These are phyloP conservation scores for Pyrenophora tritici-repentis DNA, from an alignment of 2,329 filamentous ascomycete species.

Conservation along the genomic window DNA sequence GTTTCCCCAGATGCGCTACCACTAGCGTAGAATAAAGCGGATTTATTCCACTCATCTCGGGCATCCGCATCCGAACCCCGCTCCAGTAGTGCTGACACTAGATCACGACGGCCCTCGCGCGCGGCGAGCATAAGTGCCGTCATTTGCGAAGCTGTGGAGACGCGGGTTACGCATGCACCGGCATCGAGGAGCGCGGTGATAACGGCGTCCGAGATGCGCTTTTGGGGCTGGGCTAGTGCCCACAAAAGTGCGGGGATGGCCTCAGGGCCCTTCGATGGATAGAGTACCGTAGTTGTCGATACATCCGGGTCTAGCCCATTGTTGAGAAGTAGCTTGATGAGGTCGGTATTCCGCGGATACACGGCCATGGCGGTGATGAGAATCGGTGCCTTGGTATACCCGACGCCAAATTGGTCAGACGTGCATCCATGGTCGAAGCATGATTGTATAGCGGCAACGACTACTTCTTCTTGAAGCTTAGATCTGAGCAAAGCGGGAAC, in stretches of 20 bases:
- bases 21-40: constrained; percentile 65
- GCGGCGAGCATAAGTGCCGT: constrained; percentile 67
- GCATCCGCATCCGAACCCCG: constrained; percentile 65
- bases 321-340: constrained; percentile 27
- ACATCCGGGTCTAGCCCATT: constrained; percentile 47
- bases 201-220: constrained; percentile 63
- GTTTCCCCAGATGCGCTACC: constrained; percentile 48
- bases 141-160: constrained; percentile 57
- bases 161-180: constrained; percentile 63
- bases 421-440: constrained; percentile 58
- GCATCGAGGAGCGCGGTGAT: constrained; percentile 62
- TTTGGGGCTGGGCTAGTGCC: constrained; percentile 67
- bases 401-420: constrained; percentile 28
- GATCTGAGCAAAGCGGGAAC: constrained; percentile 63
- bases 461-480: constrained; percentile 53
- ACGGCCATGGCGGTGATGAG: constrained; percentile 34
- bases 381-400: constrained; percentile 19
- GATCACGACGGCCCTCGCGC: constrained; percentile 59
- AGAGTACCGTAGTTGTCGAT: constrained; percentile 51
- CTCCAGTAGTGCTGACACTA: constrained; percentile 62
- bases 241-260: constrained; percentile 63
- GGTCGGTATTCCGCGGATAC: constrained; percentile 30
- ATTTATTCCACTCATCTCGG: constrained; percentile 61
- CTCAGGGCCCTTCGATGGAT: constrained; percentile 58
- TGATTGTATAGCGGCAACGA: constrained; percentile 53